Evolutionary conservation across 306 rosid species (phyloP), one percentile per base, ranked within the genome.

Genomic region (Gleditsia sinensis): DNA sequence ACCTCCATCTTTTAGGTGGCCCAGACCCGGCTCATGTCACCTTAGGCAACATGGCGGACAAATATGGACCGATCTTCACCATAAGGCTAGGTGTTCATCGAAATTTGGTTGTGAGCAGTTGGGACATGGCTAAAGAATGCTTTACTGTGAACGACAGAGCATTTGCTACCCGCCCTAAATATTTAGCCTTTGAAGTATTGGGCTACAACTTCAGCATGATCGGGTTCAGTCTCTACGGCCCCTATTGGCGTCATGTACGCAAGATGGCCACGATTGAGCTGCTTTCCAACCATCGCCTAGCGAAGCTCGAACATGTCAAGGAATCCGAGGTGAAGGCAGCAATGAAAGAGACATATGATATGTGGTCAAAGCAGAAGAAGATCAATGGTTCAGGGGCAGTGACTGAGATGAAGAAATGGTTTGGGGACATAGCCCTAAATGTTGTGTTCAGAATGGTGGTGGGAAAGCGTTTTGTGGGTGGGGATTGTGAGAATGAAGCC

Each of bases 211-310:
- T 9, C 28, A 7, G 45, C 67, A 3, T 60, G 86, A 1, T 84
- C 0, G 85, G 67, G 2, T 58, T 66, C 40, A 71, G 72, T 3
- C 81, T 78, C 1, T 84, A 84, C 12, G 67, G 87, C 6, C n/a
- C 78, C 0, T 77, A 79, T 0, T 87, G 91, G 91, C 87, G 91
- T 16, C 23, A 50, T 0, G 9, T 79, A 5, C 86, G 88, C 3
- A 87, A 82, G 69, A 68, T 84, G 3, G 69, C 82, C 21, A 67
- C 66, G 0, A 3, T 53, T 0, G 75, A 81, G 9, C 42, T 84
- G 0, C 78, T 83, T 42, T 81, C 80, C 17, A 2, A 42, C 4
- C 65, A 67, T 1, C 80, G 81, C 0, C 56, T 70, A 7, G 82
- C 77, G 25, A 58, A 34, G 69, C 67, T 79, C 3, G 55, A 43